Percentiles rank a stretch among this genome's conserved stretches.
These are phyloP conservation scores for Coniella vitis DNA, from an alignment of 2,329 filamentous ascomycete species.

Conservation along the genomic window DNA sequence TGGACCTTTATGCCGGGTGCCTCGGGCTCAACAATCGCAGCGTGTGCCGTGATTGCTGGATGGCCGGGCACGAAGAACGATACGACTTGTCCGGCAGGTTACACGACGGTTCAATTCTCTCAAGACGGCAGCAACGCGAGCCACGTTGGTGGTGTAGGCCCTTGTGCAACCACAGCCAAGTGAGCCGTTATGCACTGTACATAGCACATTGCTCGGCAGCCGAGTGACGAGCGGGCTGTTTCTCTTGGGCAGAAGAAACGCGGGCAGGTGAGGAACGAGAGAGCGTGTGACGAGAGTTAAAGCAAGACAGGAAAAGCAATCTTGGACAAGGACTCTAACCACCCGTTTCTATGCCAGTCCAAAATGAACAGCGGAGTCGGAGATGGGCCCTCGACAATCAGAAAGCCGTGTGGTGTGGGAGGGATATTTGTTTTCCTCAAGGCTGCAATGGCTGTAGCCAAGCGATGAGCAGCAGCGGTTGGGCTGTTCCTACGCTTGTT, in stretches of 20 bases:
- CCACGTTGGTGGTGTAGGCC: conserved; percentile 10
- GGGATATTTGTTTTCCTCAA: neutral
- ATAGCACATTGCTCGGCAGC: neutral
- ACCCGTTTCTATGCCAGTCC: too few relatives aligned
- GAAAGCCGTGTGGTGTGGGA: too few relatives aligned
- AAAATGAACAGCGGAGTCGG: too few relatives aligned
- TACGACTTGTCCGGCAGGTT: conserved; percentile 6
- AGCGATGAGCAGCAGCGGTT: too few relatives aligned
- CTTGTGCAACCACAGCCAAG: conserved; percentile 4
- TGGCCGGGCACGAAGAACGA: conserved; percentile 7
- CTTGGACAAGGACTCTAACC: too few relatives aligned
- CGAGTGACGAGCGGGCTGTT: neutral
- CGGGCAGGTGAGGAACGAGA: neutral
- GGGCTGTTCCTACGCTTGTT: too few relatives aligned
- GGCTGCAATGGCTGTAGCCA: neutral
- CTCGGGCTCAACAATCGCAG: conserved; percentile 3
- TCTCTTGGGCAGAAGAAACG: too few relatives aligned
- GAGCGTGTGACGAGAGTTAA: neutral
- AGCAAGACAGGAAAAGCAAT: too few relatives aligned
- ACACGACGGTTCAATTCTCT: conserved; percentile 3
- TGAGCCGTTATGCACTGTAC: neutral
- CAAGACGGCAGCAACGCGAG: neutral
- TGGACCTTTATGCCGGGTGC: conserved; percentile 10
- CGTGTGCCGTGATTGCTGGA: conserved; percentile 10
- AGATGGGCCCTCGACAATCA: too few relatives aligned